phyloP scores from a whole-genome alignment of 164 flowering plant species.

The Warburgia ugandensis region DNA sequence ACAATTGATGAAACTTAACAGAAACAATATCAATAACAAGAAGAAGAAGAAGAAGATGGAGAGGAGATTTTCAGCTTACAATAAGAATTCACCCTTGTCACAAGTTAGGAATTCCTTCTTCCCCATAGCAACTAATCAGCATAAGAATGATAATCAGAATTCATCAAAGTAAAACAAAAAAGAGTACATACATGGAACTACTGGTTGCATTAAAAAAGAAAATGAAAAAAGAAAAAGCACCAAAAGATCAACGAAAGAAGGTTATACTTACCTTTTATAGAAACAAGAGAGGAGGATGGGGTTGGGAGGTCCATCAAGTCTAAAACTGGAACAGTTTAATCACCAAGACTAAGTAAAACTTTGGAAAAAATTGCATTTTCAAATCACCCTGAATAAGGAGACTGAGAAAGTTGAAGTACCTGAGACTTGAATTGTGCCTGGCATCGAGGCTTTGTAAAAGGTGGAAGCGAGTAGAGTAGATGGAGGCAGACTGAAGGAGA shows the following conservation, averaged over 20 bases:
- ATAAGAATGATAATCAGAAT: neutral
- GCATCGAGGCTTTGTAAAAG: conserved; percentile 33
- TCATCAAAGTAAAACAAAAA: neutral
- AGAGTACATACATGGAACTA: neutral
- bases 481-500: too few species aligned
- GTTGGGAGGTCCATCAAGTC: conserved; percentile 48
- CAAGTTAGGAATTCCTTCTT: conserved; percentile 44
- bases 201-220: neutral
- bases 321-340: conserved; percentile 36
- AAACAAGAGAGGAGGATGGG: conserved; percentile 26
- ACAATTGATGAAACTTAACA: neutral
- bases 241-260: neutral
- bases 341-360: neutral
- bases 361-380: neutral
- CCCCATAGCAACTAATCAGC: conserved; percentile 60
- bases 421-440: conserved; percentile 84
- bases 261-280: conserved; percentile 38
- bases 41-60: neutral
- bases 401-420: conserved; percentile 28
- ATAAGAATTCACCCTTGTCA: conserved; percentile 60
- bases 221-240: neutral
- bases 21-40: neutral
- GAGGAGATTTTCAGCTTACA: conserved; percentile 36
- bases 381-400: neutral
- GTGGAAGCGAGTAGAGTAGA: neutral